phyloP scores from a whole-genome alignment of 2,329 filamentous ascomycete genomes.

The Ceratocystis lukuohia region DNA sequence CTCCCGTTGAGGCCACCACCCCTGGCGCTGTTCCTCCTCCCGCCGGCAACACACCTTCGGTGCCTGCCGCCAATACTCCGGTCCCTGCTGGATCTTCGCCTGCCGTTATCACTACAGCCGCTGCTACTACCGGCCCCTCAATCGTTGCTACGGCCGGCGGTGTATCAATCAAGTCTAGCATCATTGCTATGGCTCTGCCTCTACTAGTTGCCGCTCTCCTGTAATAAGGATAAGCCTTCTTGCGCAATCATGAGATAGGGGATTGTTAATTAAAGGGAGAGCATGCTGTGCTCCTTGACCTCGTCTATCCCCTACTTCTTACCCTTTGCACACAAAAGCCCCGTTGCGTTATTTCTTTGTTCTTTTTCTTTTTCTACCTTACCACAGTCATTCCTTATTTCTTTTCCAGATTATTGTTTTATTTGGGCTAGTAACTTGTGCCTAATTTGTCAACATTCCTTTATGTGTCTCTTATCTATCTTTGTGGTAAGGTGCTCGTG shows the following conservation, averaged over 20 bases:
- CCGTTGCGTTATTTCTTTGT: background rate
- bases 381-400: background rate
- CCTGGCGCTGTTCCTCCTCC: background rate
- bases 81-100: conserved; percentile 12
- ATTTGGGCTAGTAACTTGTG: background rate
- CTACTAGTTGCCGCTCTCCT: conserved; percentile 1
- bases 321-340: background rate
- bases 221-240: background rate
- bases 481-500: background rate
- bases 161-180: background rate
- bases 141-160: conserved; percentile 11
- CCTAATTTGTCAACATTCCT: background rate
- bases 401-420: background rate
- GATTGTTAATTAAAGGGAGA: background rate
- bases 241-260: no score
- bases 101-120: conserved; percentile 30
- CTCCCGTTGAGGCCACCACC: background rate
- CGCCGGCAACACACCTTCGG: background rate
- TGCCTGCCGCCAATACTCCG: background rate
- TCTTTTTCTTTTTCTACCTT: background rate
- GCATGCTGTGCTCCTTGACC: background rate
- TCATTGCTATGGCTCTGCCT: conserved; percentile 1
- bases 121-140: conserved; percentile 17
- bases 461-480: background rate
- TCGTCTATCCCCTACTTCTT: background rate